These are phyloP conservation scores for Cinnamomum chago DNA, from an alignment of 164 flowering plant species.

Conservation along the genomic window DNA sequence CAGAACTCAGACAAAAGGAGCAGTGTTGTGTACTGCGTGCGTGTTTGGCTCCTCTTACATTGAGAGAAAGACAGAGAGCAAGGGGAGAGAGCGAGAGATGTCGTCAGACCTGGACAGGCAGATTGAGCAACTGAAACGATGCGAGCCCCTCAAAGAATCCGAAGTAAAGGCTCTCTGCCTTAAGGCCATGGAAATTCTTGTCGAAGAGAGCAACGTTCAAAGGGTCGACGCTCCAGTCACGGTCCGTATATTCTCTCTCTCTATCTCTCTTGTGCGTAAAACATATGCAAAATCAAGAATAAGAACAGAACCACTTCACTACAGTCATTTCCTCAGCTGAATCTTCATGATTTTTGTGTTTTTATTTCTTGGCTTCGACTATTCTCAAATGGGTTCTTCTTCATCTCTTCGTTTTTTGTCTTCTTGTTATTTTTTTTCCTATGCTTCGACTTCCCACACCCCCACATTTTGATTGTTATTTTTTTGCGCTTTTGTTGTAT, in stretches of 20 bases:
- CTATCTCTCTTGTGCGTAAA: background rate
- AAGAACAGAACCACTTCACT: background rate
- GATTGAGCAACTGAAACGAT: conserved; percentile 89
- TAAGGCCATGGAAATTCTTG: conserved; percentile 98
- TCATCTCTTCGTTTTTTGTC: background rate
- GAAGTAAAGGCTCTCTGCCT: conserved; percentile 95
- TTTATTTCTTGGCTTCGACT: background rate
- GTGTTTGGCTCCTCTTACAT: background rate
- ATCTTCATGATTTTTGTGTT: background rate
- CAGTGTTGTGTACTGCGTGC: no score
- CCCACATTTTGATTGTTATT: no score
- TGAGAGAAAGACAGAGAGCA: conserved; percentile 15
- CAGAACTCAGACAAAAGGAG: no score
- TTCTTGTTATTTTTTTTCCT: no score
- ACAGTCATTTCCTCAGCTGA: background rate
- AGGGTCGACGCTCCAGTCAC: conserved; percentile 97
- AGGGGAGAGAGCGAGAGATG: conserved; percentile 20
- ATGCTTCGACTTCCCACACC: no score
- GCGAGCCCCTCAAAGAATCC: conserved; percentile 93
- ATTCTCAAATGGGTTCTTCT: background rate
- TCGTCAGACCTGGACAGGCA: conserved; percentile 97
- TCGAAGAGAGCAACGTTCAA: conserved; percentile 96
- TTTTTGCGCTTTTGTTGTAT: background rate
- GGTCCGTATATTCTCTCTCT: conserved; percentile 24
- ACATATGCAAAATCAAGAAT: no score